phyloP scores from a whole-genome alignment of 2,329 filamentous ascomycete species.

The Corinectria fuckeliana region DNA sequence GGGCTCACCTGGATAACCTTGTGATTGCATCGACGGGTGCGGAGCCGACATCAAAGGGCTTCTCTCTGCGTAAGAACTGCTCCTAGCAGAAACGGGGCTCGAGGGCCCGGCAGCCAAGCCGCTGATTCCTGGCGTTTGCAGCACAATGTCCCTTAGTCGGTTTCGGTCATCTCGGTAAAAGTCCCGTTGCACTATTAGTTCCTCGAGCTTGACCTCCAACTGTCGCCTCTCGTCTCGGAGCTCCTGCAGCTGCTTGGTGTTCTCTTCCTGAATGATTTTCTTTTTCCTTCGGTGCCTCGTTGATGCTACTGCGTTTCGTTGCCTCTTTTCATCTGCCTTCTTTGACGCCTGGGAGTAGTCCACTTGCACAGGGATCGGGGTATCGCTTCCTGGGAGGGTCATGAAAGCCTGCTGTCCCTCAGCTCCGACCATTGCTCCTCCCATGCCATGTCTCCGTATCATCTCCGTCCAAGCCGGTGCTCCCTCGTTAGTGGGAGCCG shows the following conservation, averaged over 20 bases:
- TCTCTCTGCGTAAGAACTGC: slow-evolving; percentile 46
- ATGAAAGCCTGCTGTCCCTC: slow-evolving; percentile 49
- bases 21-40: slow-evolving; percentile 36
- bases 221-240: slow-evolving; percentile 73
- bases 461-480: slow-evolving; percentile 42
- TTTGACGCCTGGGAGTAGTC: slow-evolving; percentile 84
- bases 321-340: slow-evolving; percentile 83
- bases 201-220: slow-evolving; percentile 60
- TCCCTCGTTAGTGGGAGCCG: slow-evolving; percentile 31
- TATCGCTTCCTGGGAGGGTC: slow-evolving; percentile 47
- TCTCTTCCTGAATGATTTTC: slow-evolving; percentile 82
- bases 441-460: slow-evolving; percentile 40
- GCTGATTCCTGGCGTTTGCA: slow-evolving; percentile 63
- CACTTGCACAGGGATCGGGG: slow-evolving; percentile 66
- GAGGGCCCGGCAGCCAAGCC: slow-evolving; percentile 59
- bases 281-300: slow-evolving; percentile 81
- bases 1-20: slow-evolving; percentile 47
- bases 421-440: slow-evolving; percentile 34
- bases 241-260: slow-evolving; percentile 70
- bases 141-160: slow-evolving; percentile 70
- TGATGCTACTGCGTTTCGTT: slow-evolving; percentile 84
- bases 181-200: slow-evolving; percentile 68
- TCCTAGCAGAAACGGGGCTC: slow-evolving; percentile 53
- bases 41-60: slow-evolving; percentile 44
- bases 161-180: slow-evolving; percentile 78